Conservation (phyloP, 1,284 basidiomycete species). For the Grifola frondosa region DNA sequence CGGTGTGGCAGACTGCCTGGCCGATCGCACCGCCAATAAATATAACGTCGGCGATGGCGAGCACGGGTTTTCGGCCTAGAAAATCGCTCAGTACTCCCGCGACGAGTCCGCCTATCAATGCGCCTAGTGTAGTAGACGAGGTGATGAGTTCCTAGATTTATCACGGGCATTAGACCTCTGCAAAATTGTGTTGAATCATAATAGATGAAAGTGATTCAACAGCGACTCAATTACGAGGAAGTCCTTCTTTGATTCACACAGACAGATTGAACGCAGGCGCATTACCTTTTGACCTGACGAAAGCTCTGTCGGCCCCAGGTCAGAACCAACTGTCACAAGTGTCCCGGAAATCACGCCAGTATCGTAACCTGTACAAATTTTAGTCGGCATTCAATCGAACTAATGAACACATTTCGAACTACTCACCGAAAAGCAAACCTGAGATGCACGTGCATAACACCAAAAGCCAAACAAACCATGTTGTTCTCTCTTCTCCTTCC, state of each 20-base stretch:
- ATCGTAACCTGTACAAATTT: conserved; percentile 62
- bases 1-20: conserved; percentile 65
- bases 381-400: background rate
- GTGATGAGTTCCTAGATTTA: conserved; percentile 73
- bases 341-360: conserved; percentile 80
- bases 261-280: conserved; percentile 10
- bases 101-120: conserved; percentile 69
- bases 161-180: too few species aligned
- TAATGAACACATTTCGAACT: background rate
- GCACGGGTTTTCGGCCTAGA: conserved; percentile 67
- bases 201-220: background rate
- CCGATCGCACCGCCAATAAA: conserved; percentile 76
- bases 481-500: conserved; percentile 70
- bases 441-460: conserved; percentile 69
- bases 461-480: conserved; percentile 70
- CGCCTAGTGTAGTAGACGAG: conserved; percentile 77
- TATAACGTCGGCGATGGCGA: conserved; percentile 70
- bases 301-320: conserved; percentile 60
- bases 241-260: too few species aligned
- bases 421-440: conserved; percentile 75
- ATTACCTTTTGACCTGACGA: conserved; percentile 69
- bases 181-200: background rate
- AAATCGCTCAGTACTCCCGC: conserved; percentile 74
- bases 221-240: too few species aligned
- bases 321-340: conserved; percentile 68